Percentiles rank a stretch among this genome's conserved stretches.
Conservation (phyloP, 2,329 filamentous ascomycete species). For the Neophaeococcomyces aloes region DNA sequence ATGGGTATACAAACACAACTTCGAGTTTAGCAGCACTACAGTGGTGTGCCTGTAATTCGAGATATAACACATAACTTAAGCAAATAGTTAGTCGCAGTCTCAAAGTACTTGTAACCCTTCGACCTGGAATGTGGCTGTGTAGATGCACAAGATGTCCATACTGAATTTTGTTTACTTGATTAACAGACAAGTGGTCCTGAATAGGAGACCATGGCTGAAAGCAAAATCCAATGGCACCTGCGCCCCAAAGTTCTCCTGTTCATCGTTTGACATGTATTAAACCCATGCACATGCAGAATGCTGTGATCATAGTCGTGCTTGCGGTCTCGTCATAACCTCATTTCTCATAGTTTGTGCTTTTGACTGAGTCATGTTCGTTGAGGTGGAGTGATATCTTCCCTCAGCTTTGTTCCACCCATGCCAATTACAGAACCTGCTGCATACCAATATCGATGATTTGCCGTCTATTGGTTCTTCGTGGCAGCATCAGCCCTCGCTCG, state of each 20-base stretch:
- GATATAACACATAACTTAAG: no score
- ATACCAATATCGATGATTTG: neutral
- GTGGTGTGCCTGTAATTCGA: no score
- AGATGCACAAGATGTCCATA: neutral
- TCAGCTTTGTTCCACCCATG: neutral
- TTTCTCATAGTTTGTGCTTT: neutral
- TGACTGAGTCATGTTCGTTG: neutral
- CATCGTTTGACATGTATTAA: neutral
- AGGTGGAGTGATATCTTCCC: neutral
- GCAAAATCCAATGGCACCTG: no score
- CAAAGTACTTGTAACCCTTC: no score
- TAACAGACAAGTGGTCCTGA: no score
- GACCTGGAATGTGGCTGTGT: no score
- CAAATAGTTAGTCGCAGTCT: no score
- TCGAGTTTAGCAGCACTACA: no score
- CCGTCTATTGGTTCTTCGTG: conserved; percentile 44
- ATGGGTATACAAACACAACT: no score
- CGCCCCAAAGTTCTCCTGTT: no score
- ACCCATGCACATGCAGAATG: neutral
- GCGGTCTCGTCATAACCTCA: neutral
- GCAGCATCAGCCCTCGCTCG: conserved; percentile 75
- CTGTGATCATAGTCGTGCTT: neutral
- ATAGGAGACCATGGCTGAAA: no score
- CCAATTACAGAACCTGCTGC: neutral
- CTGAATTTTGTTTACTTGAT: neutral